These are phyloP conservation scores for Berberis thunbergii DNA, from an alignment of 164 flowering plant species.

Conservation along the genomic window DNA sequence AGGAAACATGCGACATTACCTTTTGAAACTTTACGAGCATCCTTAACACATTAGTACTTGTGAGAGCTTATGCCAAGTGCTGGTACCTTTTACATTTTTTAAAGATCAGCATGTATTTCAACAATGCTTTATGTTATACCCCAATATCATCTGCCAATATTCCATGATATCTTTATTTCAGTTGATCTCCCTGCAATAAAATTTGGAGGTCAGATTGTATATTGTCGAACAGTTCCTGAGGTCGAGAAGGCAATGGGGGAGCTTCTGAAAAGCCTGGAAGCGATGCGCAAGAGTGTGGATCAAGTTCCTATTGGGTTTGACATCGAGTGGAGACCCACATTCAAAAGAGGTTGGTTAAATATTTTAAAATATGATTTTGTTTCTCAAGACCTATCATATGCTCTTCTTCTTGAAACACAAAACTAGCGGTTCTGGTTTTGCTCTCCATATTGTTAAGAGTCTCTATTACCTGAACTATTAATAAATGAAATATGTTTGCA, in stretches of 20 bases:
- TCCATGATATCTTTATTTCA: conserved; percentile 7
- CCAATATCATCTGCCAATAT: too few relatives aligned
- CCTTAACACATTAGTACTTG: too few relatives aligned
- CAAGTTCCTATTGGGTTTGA: conserved; percentile 57
- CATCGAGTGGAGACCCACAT: conserved; percentile 79
- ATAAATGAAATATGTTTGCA: too few relatives aligned
- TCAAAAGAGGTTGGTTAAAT: conserved; percentile 42
- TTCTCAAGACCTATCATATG: not conserved
- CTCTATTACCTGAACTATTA: too few relatives aligned
- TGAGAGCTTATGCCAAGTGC: too few relatives aligned
- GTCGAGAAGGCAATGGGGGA: conserved; percentile 56
- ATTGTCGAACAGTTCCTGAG: conserved; percentile 46
- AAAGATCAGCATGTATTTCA: not conserved
- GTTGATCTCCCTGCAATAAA: conserved; percentile 30
- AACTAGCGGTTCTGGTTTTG: too few relatives aligned
- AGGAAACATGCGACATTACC: too few relatives aligned
- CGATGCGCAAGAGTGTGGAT: conserved; percentile 31
- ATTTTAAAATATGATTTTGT: not conserved
- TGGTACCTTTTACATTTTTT: too few relatives aligned
- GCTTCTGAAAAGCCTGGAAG: conserved; percentile 35
- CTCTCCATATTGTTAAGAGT: too few relatives aligned
- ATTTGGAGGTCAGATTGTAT: conserved; percentile 48
- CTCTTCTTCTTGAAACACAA: not conserved
- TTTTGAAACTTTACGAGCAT: too few relatives aligned
- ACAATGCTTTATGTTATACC: not conserved